A percentile compares a stretch with the other conserved stretches of the same genome.
Conservation (phyloP, 345 rosid species). For the Citrus hindsii region DNA sequence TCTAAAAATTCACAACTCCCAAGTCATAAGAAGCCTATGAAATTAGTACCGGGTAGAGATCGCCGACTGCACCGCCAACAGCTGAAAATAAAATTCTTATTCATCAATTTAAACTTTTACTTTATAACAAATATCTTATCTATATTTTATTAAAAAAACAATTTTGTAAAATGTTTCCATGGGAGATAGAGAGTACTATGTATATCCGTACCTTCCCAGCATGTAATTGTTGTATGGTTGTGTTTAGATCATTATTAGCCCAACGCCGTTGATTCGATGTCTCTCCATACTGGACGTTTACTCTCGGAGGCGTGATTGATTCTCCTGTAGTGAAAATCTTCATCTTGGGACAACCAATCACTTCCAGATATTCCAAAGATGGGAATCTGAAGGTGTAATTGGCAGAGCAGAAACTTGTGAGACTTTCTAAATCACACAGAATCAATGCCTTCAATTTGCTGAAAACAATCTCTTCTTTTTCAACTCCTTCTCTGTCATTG, state of each 20-base stretch:
- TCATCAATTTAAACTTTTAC: no score
- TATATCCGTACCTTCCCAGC: not conserved
- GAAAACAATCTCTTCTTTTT: not conserved
- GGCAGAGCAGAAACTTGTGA: not conserved
- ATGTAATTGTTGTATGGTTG: not conserved
- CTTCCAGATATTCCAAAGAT: not conserved
- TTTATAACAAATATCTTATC: no score
- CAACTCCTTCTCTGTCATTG: not conserved
- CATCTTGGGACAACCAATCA: not conserved
- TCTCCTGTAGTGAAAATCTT: not conserved
- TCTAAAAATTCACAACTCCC: no score
- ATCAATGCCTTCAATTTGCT: not conserved
- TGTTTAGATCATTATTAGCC: not conserved
- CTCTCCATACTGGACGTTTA: not conserved
- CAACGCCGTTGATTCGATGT: fast-evolving
- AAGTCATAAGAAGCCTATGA: no score
- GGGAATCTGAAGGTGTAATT: not conserved
- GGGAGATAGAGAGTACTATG: not conserved
- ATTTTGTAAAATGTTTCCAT: no score
- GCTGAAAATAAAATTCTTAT: no score
- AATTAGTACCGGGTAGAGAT: no score
- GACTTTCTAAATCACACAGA: not conserved
- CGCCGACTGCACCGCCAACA: no score
- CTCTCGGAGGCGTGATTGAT: not conserved
- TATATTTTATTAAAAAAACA: no score